phyloP scores from a whole-genome alignment of 164 flowering plant species.

The Cinnamomum chago region DNA sequence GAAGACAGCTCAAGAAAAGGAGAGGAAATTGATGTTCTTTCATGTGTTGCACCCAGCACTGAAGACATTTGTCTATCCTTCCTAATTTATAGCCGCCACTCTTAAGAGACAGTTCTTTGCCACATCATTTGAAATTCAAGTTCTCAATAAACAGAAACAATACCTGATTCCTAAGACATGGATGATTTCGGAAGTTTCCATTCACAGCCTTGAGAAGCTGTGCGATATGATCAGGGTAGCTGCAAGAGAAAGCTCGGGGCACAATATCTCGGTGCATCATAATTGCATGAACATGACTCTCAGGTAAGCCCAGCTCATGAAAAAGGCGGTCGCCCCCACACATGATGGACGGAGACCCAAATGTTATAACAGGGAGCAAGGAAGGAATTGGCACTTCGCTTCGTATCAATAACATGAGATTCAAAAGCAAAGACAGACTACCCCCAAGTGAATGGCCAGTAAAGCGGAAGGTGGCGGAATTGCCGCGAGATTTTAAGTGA shows the following conservation, averaged over 20 bases:
- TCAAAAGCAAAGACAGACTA: constrained; percentile 77
- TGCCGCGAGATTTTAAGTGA: constrained; percentile 57
- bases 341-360: constrained; percentile 87
- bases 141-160: constrained; percentile 8
- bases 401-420: constrained; percentile 81
- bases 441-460: constrained; percentile 99
- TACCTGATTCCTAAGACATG: constrained; percentile 82
- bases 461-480: constrained; percentile 68
- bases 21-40: no score
- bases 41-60: no score
- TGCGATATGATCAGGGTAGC: constrained; percentile 76
- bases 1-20: no score
- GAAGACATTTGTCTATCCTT: no score
- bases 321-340: constrained; percentile 88
- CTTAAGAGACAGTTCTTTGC: neutral
- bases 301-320: constrained; percentile 63
- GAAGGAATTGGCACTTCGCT: constrained; percentile 76
- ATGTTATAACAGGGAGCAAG: constrained; percentile 84
- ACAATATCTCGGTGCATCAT: constrained; percentile 95
- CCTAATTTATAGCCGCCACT: no score
- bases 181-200: constrained; percentile 77
- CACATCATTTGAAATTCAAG: neutral
- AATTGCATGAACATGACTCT: constrained; percentile 66
- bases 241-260: constrained; percentile 93
- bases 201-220: constrained; percentile 83